Evolutionary conservation across 805 yeast species (phyloP).

Genomic region (Clavispora phyllophila): DNA sequence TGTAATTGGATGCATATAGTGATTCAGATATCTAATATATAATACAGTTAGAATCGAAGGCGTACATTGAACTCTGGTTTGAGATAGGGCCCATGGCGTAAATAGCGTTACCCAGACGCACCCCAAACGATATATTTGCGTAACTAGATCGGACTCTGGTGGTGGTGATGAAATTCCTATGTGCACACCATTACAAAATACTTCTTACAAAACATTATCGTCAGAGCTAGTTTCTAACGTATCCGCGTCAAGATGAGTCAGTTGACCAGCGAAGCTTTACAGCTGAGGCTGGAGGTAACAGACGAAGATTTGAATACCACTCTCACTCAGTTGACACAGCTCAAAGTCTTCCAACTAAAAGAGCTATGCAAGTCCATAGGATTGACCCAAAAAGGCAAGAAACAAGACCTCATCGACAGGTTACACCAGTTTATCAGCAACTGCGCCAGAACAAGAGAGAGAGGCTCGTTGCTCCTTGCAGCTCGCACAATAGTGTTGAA

Average conservation of each 20-base stretch:
- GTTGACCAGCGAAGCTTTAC: slow-evolving; percentile 1
- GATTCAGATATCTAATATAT: background rate
- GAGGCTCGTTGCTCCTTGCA: slow-evolving; percentile 28
- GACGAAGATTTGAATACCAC: slow-evolving; percentile 20
- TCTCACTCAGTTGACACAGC: slow-evolving; percentile 21
- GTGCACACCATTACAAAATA: slow-evolving; percentile 1
- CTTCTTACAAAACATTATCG: slow-evolving; percentile 1
- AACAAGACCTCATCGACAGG: slow-evolving; percentile 55
- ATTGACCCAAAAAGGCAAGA: slow-evolving; percentile 51
- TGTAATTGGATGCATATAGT: slow-evolving; percentile 43
- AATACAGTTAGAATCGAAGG: background rate
- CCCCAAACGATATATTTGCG: too few relatives aligned
- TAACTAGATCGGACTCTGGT: too few relatives aligned
- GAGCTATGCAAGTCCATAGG: slow-evolving; percentile 46
- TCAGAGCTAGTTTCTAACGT: background rate
- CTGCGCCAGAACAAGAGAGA: slow-evolving; percentile 26
- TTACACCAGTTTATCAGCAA: slow-evolving; percentile 41
- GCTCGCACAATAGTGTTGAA: slow-evolving; percentile 40
- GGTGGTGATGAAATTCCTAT: background rate
- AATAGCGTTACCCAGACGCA: too few relatives aligned
- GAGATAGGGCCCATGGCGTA: too few relatives aligned
- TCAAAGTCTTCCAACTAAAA: slow-evolving; percentile 51
- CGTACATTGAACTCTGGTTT: too few relatives aligned
- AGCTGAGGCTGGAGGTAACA: background rate
- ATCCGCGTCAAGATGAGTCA: slow-evolving; percentile 1